phyloP scores from a whole-genome alignment of 1,284 basidiomycete species.

The Phaffia rhodozyma region DNA sequence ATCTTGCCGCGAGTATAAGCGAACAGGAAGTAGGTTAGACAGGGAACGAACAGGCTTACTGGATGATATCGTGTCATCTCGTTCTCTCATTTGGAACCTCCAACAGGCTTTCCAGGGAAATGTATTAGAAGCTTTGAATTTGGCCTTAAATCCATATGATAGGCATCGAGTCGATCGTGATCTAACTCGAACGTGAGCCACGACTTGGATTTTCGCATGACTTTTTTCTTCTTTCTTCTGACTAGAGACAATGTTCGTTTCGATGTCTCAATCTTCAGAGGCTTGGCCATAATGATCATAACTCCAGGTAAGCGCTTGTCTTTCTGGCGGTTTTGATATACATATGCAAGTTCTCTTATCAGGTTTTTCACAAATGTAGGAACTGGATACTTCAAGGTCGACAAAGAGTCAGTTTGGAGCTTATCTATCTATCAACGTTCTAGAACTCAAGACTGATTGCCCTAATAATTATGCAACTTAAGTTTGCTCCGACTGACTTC shows the following conservation, averaged over 20 bases:
- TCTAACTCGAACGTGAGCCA: not conserved
- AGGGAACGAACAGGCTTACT: not conserved
- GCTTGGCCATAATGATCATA: conserved; percentile 53
- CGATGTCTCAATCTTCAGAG: conserved; percentile 45
- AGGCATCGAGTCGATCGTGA: conserved; percentile 74
- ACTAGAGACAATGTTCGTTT: conserved; percentile 80
- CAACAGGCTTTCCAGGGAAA: conserved; percentile 86
- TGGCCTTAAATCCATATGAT: conserved; percentile 85
- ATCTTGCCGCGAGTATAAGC: conserved; percentile 2
- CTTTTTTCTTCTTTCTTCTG: not conserved
- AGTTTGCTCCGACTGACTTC: conserved; percentile 76
- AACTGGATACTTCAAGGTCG: conserved; percentile 85
- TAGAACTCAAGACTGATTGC: not conserved
- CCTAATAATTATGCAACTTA: not conserved
- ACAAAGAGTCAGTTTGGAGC: conserved; percentile 47
- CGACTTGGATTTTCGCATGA: not conserved
- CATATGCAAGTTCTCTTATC: not conserved
- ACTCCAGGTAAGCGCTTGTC: conserved; percentile 35
- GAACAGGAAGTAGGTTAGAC: too few relatives aligned
- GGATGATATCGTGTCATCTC: not conserved
- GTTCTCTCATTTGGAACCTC: conserved; percentile 25
- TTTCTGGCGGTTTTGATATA: not conserved
- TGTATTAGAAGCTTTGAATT: conserved; percentile 84
- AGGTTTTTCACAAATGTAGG: conserved; percentile 45
- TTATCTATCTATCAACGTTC: not conserved